Base-by-base conservation (phyloP, 345 rosid genomes). In the Erysimum cheiranthoides region DNA sequence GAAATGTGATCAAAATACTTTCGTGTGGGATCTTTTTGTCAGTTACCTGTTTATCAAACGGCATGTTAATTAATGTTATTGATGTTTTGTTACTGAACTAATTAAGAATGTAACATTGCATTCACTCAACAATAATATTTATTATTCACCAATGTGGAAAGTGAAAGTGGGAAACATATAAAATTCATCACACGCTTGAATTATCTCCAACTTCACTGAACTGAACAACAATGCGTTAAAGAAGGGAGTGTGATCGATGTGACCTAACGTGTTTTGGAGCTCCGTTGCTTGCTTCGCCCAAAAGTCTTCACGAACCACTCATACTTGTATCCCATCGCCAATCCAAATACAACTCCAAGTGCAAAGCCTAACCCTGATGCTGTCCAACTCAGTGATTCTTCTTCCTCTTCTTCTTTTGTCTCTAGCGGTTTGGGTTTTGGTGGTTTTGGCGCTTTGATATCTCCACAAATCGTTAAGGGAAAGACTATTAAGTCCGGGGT, bases 1-100 rank as follows among this genome's bases (percentile, higher is more conserved):
- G 66, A 54, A 34, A 35, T 75, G 39, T 68, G 70, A 68, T 60
- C 46, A 64, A 65, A 54, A 47, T 43, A 73, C 71, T 45, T 45
- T 57, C 7, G 51, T 47, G 53, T 75, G 60, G 42, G 25, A 39
- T 66, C 52, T 38, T 58, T 67, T 67, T 36, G 34, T 45, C 14
- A 46, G n/a, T 66, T 46, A 66, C 78, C 43, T 34, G 16, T 10
- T 32, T 43, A 54, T 65, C 57, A 3, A 57, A 46, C 52, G 31
- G 8, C 66, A 7, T 74, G 67, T 66, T 73, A 60, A 66, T 46
- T 21, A 30, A 25, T 57, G 51, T 28, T 21, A 21, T 21, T 66
- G 12, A 38, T 74, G 50, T 25, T 64, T 32, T 54, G 56, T 53
- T 51, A 16, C 27, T 14, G 12, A 43, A 28, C 4, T 7, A 45